Base-by-base conservation (phyloP, 2,329 filamentous ascomycete genomes). In the Biscogniauxia marginata region DNA sequence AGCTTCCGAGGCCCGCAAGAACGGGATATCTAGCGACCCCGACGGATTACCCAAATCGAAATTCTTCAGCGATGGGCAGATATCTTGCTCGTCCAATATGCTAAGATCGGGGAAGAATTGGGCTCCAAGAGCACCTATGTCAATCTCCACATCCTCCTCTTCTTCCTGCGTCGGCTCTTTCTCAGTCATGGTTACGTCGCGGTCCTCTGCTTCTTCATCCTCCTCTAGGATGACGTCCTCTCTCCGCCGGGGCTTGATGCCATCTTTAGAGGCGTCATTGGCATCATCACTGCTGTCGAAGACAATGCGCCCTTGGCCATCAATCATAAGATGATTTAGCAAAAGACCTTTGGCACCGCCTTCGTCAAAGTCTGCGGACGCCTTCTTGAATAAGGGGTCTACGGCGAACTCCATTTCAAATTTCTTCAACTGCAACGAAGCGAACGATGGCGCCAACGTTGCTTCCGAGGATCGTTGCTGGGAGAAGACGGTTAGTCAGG, bases 341-440 rank as follows among this genome's bases (percentile, higher is more conserved):
- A 99, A 80, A 45, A 99, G 80, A 19, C 95, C 95, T 74, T 98
- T 99, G 55, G 95, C 95, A 55, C 95, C 95, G 19, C 95, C 95
- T 76, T 99, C 95, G 70, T 99, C 95, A 63, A 99, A 99, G 76
- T 99, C 95, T 46, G 95, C 95, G 5, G 93, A 96, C 0, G 93
- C 93, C 70, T 99, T 99, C 71, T 99, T 99, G 83, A 99, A 99
- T n/a, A 99, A 77, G 2, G 95, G 95, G 69, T 99, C 95, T 4
- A 99, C 93, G 0, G 93, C 87, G 63, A 99, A 97, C 69, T 99
- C 95, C 46, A 98, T 82, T 66, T 99, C 95, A 68, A 99, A 93
- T 74, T 98, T 99, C 75, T 99, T 99, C 65, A 98, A 80, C 71
- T 96, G 91, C 53, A 99, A 72, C 18, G 93, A 87, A 45, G 88